Base-by-base conservation (phyloP, 176 grass and related monocot species). In the Hsuehochloa calcarea region DNA sequence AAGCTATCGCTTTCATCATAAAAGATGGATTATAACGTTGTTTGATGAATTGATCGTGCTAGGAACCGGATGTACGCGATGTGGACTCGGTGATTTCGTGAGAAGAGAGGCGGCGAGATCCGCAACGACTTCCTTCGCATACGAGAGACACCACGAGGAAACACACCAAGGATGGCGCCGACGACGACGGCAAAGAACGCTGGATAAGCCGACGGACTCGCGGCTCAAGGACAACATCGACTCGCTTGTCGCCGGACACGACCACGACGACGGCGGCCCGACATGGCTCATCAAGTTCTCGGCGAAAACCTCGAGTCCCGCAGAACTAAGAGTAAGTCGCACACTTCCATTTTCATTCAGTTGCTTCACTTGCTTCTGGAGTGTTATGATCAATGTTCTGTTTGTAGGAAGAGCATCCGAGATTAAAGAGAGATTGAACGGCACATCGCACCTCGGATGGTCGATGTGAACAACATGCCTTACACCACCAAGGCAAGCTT, bases 191-290 rank as follows among this genome's bases (percentile, higher is more conserved):
- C 10, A 71, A 66, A 64, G n/a, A 68, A 84, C 4, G 75, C 49
- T n/a, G 5, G 76, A 91, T 46, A 89, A 94, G 81, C 89, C 89
- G 58, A 89, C 86, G 34, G 92, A 89, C 52, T 59, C 86, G 61
- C 92, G 89, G 84, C 89, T 94, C 64, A 94, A 94, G 80, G 92
- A 94, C 80, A 94, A 94, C 86, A 89, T 94, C 56, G 11, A 94
- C 92, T 1, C 89, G 60, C 92, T 94, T 0, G 87, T 94, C 14
- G 92, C 92, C 35, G 92, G 92, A 2, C 92, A 94, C 31, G 89
- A 94, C 84, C n/a, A 94, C 92, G 0, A 94, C 92, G 5, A 89
- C 92, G 5, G 92, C 92, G 0, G 89, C 0, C 87, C 89, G 22
- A 94, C 92, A 0, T 94, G 92, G 92, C 75, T 91, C 59, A 19